Evolutionary conservation across 805 yeast genomes (phyloP).

Genomic region (Yueomyces sinensis): DNA sequence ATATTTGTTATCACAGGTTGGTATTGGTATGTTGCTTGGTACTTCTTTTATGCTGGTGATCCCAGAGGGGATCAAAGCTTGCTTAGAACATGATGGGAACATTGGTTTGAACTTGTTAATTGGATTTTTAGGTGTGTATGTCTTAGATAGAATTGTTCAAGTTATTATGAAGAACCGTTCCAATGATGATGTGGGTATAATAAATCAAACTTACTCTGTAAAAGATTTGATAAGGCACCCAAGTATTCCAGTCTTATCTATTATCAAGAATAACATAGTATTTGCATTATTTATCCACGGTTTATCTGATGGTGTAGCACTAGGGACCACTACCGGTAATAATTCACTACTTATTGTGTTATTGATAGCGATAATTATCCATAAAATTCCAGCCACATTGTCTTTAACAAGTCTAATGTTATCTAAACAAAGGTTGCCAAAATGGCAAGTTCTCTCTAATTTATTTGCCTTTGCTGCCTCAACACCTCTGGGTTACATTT

Average conservation of each 20-base stretch:
- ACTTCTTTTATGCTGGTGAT: slow-evolving; percentile 40
- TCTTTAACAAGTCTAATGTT: slow-evolving; percentile 40
- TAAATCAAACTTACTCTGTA: slow-evolving; percentile 4
- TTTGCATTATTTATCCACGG: slow-evolving; percentile 49
- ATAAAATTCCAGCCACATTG: slow-evolving; percentile 53
- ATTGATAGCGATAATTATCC: slow-evolving; percentile 44
- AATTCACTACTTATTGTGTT: slow-evolving; percentile 29
- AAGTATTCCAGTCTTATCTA: slow-evolving; percentile 15
- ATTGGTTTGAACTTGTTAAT: slow-evolving; percentile 35
- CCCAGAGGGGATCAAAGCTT: slow-evolving; percentile 42
- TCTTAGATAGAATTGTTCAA: slow-evolving; percentile 28
- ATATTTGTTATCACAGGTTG: slow-evolving; percentile 31
- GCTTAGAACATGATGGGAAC: slow-evolving; percentile 22
- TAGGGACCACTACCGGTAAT: slow-evolving; percentile 39
- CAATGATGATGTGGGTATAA: neutral
- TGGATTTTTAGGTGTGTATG: slow-evolving; percentile 38
- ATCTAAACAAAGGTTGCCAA: slow-evolving; percentile 27
- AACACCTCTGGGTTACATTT: slow-evolving; percentile 22
- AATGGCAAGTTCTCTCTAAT: slow-evolving; percentile 31
- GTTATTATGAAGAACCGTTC: slow-evolving; percentile 2
- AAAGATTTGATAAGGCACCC: slow-evolving; percentile 13
- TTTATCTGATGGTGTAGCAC: slow-evolving; percentile 48
- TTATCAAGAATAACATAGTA: slow-evolving; percentile 35
- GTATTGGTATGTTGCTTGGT: slow-evolving; percentile 43
- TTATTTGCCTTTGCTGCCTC: slow-evolving; percentile 27